phyloP scores from a whole-genome alignment of 192 early-diverging fungal species.

The Dimargaris cristalligena region DNA sequence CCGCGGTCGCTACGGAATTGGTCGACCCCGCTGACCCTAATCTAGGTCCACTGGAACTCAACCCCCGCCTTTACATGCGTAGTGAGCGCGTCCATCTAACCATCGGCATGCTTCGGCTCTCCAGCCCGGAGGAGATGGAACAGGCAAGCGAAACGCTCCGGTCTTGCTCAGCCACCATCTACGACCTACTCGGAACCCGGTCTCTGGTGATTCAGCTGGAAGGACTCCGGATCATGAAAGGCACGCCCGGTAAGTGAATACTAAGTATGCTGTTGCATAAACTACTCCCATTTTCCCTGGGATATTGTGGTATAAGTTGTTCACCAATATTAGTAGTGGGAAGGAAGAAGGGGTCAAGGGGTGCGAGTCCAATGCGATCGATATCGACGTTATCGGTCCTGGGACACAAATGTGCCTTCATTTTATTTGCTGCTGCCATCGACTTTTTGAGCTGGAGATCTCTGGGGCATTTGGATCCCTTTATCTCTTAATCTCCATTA shows the following conservation, averaged over 20 bases:
- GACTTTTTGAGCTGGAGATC: too few relatives aligned
- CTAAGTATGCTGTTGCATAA: too few relatives aligned
- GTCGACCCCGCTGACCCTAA: neutral
- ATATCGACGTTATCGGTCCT: neutral
- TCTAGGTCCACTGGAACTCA: neutral
- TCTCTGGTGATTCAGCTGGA: neutral
- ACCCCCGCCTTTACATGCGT: neutral
- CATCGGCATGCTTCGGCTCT: neutral
- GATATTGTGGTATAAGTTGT: neutral
- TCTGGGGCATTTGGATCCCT: too few relatives aligned
- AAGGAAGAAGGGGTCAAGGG: neutral
- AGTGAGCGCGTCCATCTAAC: neutral
- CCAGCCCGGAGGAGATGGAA: neutral
- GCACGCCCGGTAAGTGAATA: constrained; percentile 8
- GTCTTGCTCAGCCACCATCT: neutral
- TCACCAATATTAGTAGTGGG: neutral
- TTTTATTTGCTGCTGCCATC: too few relatives aligned
- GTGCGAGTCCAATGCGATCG: neutral
- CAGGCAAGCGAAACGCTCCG: neutral
- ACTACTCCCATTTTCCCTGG: neutral
- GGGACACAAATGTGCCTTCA: neutral
- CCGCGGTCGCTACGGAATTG: neutral
- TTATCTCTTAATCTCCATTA: too few relatives aligned
- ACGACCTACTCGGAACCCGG: neutral
- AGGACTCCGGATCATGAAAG: neutral